Evolutionary conservation across 345 rosid genomes (phyloP), one percentile per base, ranked within the genome.

Genomic region (Limnanthes douglasii): DNA sequence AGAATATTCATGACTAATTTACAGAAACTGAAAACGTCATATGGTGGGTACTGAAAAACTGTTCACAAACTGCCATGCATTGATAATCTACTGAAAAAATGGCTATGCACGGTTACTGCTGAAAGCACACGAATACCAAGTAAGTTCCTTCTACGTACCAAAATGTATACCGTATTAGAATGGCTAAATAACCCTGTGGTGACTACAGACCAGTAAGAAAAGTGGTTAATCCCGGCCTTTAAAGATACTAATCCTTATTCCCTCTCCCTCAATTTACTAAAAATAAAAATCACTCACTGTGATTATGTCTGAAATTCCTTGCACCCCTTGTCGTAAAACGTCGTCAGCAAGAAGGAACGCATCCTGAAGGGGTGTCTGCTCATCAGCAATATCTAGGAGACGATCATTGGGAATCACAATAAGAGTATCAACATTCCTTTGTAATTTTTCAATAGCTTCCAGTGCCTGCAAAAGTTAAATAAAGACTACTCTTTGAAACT

Each of bases 271-370:
- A n/a, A n/a, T n/a, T n/a, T n/a, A n/a, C n/a, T n/a, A n/a, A n/a
- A n/a, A n/a, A n/a, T n/a, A n/a, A n/a, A n/a, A n/a, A n/a, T n/a
- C n/a, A 68, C 88, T 56, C 46, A 88, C 97, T 25, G 90, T 88
- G 43, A 88, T 88, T 42, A 88, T 88, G 63, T 88, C 97, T 4
- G 95, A 83, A 43, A 88, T 88, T 62, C 97, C 97, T 63, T 88
- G 97, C 28, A 88, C 97, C n/a, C 97, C 97, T 65, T 88, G 97
- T 37, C 94, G 86, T 41, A 88, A 59, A 46, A 88, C 97, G 62
- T 88, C 95, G 64, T 80, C 96, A 13, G 95, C 98, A 20, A 90
- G 98, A 51, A 90, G 86, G 60, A 90, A 90, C 32, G 98, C 98
- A 57, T 90, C 98, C 65, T 83, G 98, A 21, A 90, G 85, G 4